A percentile compares a stretch with the other conserved stretches of the same genome.
These are phyloP conservation scores for Penstemon davidsonii DNA, from an alignment of 257 asterid genomes.

Conservation along the genomic window DNA sequence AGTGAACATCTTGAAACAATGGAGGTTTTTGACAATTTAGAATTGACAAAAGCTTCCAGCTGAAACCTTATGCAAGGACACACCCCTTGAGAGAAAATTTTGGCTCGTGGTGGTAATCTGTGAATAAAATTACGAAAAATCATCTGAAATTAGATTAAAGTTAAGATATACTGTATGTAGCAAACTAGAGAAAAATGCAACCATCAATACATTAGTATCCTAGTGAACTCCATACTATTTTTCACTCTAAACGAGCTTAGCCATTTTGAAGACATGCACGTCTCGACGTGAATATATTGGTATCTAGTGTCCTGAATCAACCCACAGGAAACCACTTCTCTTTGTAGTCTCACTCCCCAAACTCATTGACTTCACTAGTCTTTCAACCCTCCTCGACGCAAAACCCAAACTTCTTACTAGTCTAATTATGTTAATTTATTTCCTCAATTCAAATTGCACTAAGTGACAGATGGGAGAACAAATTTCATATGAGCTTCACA, in stretches of 20 bases:
- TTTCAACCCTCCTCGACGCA: background rate
- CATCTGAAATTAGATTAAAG: slow-evolving; percentile 20
- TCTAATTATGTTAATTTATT: slow-evolving; percentile 1
- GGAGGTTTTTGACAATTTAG: slow-evolving; percentile 43
- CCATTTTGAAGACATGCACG: background rate
- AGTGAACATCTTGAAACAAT: slow-evolving; percentile 40
- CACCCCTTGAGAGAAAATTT: slow-evolving; percentile 41
- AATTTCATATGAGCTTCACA: too few species aligned
- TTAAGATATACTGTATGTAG: background rate
- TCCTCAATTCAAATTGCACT: background rate
- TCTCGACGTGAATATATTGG: background rate
- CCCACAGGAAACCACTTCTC: slow-evolving; percentile 1
- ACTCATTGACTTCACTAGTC: background rate
- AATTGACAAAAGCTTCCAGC: slow-evolving; percentile 45
- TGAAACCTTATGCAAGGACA: slow-evolving; percentile 62
- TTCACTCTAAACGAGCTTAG: slow-evolving; percentile 16
- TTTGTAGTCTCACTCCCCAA: background rate
- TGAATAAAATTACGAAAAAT: slow-evolving; percentile 15
- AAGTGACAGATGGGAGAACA: too few species aligned
- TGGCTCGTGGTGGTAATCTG: slow-evolving; percentile 60
- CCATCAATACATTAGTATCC: background rate
- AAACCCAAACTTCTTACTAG: slow-evolving; percentile 5
- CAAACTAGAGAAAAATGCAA: slow-evolving; percentile 9
- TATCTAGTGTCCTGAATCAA: slow-evolving; percentile 1
- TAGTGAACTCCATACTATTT: slow-evolving; percentile 10